phyloP scores from a whole-genome alignment of 2,329 filamentous ascomycete genomes.

The Tolypocladium tropicale region DNA sequence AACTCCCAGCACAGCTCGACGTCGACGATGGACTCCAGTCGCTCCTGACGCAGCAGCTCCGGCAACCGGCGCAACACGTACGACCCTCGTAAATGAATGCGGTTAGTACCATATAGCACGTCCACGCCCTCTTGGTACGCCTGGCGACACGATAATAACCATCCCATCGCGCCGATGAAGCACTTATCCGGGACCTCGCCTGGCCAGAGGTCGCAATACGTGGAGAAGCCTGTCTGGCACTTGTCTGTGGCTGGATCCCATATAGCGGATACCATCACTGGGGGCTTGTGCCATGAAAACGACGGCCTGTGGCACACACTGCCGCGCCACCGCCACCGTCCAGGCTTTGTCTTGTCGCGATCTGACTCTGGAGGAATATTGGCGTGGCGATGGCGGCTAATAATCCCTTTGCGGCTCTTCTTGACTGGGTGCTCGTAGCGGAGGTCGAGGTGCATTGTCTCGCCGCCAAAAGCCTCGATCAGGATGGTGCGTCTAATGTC shows the following conservation, averaged over 20 bases:
- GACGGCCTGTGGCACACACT: background rate
- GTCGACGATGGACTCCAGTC: background rate
- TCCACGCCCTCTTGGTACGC: background rate
- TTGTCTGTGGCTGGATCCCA: background rate
- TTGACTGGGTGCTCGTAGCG: background rate
- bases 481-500: background rate
- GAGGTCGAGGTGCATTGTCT: background rate
- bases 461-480: background rate
- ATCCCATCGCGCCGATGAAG: background rate
- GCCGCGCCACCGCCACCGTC: background rate
- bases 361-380: background rate
- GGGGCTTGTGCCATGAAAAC: background rate
- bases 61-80: background rate
- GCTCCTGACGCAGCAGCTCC: background rate
- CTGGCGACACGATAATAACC: background rate
- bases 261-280: background rate
- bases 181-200: background rate
- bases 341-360: background rate
- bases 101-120: background rate
- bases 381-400: background rate
- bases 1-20: background rate
- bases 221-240: background rate
- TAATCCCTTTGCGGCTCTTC: background rate
- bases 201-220: background rate
- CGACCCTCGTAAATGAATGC: background rate